Evolutionary conservation across 1,284 basidiomycete genomes (phyloP).

Genomic region (Erythrobasidium hasegawianum): DNA sequence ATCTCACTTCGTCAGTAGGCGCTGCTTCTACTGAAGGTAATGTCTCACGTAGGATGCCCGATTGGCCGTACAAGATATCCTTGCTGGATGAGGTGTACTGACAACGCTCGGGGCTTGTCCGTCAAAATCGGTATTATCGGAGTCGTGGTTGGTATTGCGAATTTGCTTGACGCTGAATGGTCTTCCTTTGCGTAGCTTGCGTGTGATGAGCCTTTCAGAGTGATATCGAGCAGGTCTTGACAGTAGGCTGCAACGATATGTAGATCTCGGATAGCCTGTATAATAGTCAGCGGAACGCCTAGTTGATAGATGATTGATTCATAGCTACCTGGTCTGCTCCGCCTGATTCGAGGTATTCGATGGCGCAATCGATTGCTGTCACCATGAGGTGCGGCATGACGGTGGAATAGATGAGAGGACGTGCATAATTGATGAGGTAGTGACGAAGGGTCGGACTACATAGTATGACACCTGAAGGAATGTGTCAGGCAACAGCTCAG

Average conservation of each 20-base stretch:
- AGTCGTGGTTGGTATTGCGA: slow-evolving; percentile 45
- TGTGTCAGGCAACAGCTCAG: slow-evolving; percentile 21
- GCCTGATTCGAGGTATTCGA: slow-evolving; percentile 69
- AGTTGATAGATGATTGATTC: too few species aligned
- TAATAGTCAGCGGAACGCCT: too few species aligned
- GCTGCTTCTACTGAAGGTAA: too few species aligned
- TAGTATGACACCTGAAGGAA: slow-evolving; percentile 66
- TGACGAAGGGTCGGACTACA: slow-evolving; percentile 67
- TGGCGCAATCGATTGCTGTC: slow-evolving; percentile 67
- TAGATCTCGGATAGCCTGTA: slow-evolving; percentile 50
- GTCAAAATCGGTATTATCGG: slow-evolving; percentile 87
- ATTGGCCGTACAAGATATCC: slow-evolving; percentile 74
- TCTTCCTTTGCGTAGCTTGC: background rate
- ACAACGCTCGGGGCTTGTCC: slow-evolving; percentile 64
- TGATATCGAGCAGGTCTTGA: slow-evolving; percentile 37
- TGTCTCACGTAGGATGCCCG: slow-evolving; percentile 57
- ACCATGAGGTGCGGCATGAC: slow-evolving; percentile 70
- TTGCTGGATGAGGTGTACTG: slow-evolving; percentile 59
- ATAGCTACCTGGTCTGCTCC: slow-evolving; percentile 63
- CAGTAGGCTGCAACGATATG: slow-evolving; percentile 46
- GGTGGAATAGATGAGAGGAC: slow-evolving; percentile 86
- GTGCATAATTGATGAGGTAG: slow-evolving; percentile 88
- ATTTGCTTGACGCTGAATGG: background rate
- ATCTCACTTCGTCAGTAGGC: too few species aligned
- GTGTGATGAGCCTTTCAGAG: background rate